phyloP scores from a whole-genome alignment of 441 rosid species.

The Dalechampia spathulata region DNA sequence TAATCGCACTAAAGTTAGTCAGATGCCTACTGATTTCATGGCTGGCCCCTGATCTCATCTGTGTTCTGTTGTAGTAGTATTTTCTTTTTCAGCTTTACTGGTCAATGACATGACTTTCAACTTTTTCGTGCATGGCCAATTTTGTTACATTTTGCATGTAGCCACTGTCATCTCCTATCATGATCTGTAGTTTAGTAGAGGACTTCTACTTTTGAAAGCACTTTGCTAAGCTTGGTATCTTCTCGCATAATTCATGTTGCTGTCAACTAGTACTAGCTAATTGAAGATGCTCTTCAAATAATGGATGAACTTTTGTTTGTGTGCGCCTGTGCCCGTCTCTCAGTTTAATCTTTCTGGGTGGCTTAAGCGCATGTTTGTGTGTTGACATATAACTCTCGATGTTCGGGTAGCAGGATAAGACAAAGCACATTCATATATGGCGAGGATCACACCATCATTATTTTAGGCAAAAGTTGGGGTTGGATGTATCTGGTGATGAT shows the following conservation, averaged over 20 bases:
- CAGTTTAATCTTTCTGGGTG: background rate
- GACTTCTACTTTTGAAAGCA: slow-evolving; percentile 3
- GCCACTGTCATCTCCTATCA: background rate
- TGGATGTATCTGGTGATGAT: slow-evolving; percentile 48
- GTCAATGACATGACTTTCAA: background rate
- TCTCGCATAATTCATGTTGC: background rate
- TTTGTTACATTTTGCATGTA: background rate
- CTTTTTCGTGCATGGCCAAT: background rate
- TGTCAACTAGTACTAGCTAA: background rate
- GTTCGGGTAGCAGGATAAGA: slow-evolving; percentile 43
- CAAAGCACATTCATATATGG: slow-evolving; percentile 72
- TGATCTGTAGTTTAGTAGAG: background rate
- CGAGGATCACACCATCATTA: slow-evolving; percentile 54
- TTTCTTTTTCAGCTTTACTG: background rate
- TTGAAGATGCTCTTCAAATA: background rate
- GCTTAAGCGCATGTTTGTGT: slow-evolving; percentile 1
- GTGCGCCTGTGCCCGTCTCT: background rate
- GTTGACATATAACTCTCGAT: slow-evolving; percentile 16
- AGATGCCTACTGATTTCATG: background rate
- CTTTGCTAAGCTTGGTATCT: background rate
- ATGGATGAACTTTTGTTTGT: background rate
- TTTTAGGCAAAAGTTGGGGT: slow-evolving; percentile 57
- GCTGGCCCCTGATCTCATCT: background rate
- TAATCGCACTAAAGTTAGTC: too few relatives aligned
- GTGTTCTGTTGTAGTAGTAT: background rate